Evolutionary conservation across 2,329 filamentous ascomycete species (phyloP), one percentile per base, ranked within the genome.

Genomic region (Colletotrichum sp.): DNA sequence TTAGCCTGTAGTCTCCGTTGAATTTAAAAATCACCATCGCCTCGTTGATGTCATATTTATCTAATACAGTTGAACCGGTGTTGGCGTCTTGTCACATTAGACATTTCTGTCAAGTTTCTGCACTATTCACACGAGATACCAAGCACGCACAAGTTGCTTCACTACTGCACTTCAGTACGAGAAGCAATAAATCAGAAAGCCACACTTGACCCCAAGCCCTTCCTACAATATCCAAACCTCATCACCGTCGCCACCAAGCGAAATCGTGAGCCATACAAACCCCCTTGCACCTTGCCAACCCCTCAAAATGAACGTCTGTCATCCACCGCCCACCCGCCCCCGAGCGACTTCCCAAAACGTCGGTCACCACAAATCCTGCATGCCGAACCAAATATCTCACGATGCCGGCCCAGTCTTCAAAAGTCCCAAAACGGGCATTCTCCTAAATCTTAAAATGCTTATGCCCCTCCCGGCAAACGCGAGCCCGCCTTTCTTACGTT

Each of bases 1-100:
- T n/a, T n/a, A n/a, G n/a, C n/a, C n/a, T n/a, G n/a, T n/a, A n/a
- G n/a, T n/a, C n/a, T n/a, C n/a, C n/a, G n/a, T n/a, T n/a, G n/a
- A n/a, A n/a, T 43, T n/a, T 43, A 0, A 43, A 0, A 18, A 0
- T 0, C 18, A n/a, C 38, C 38, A 18, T 15, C 15, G 34, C 7
- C 15, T 38, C 34, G 4, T 43, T 43, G 9, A 43, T n/a, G 18
- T 43, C 38, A 43, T 43, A n/a, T 43, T 43, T 43, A 43, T 43
- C 18, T 6, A 2, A 43, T 51, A n/a, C 43, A 51, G 43, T 51
- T 13, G 1, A 21, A 21, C 3, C 2, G 2, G 43, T 51, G n/a
- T 8, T 0, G 43, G 43, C 2, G 43, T 51, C 6, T 51, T 5
- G 43, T 21, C n/a, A 21, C n/a, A 2, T 5, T 12, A 13, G n/a